Conservation (phyloP, 164 flowering plant species). For the Euptelea pleiosperma region DNA sequence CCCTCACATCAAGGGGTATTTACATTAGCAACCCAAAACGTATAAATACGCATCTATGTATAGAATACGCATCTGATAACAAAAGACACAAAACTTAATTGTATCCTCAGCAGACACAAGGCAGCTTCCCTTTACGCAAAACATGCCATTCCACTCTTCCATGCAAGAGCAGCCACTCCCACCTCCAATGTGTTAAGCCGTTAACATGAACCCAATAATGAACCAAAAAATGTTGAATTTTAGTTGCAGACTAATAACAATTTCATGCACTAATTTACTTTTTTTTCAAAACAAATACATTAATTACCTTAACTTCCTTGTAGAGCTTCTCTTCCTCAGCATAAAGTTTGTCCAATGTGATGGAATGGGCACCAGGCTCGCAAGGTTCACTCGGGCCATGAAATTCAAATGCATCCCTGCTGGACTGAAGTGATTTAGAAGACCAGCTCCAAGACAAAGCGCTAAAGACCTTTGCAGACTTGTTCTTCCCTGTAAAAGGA, state of each 20-base stretch:
- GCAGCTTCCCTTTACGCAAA: too few relatives aligned
- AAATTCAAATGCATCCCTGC: constrained; percentile 37
- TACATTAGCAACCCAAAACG: too few relatives aligned
- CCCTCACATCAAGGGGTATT: too few relatives aligned
- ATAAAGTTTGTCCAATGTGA: constrained; percentile 60
- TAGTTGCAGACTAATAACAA: not conserved
- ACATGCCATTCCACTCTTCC: too few relatives aligned
- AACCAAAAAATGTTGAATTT: not conserved
- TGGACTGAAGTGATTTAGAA: constrained; percentile 59
- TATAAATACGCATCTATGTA: too few relatives aligned
- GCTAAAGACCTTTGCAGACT: constrained; percentile 77
- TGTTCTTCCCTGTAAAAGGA: constrained; percentile 56
- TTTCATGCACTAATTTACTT: not conserved
- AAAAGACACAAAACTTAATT: too few relatives aligned
- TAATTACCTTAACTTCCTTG: constrained; percentile 69
- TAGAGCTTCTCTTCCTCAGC: constrained; percentile 70
- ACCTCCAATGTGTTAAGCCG: too few relatives aligned
- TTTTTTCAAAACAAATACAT: not conserved
- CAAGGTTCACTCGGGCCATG: constrained; percentile 53
- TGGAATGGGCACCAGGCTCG: constrained; percentile 71
- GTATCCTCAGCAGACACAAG: too few relatives aligned
- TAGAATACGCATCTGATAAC: too few relatives aligned
- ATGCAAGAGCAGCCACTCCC: too few relatives aligned
- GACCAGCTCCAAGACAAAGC: constrained; percentile 87
- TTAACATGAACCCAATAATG: too few relatives aligned